Evolutionary conservation across 306 rosid species (phyloP).

Genomic region (Medicago ruthenica): DNA sequence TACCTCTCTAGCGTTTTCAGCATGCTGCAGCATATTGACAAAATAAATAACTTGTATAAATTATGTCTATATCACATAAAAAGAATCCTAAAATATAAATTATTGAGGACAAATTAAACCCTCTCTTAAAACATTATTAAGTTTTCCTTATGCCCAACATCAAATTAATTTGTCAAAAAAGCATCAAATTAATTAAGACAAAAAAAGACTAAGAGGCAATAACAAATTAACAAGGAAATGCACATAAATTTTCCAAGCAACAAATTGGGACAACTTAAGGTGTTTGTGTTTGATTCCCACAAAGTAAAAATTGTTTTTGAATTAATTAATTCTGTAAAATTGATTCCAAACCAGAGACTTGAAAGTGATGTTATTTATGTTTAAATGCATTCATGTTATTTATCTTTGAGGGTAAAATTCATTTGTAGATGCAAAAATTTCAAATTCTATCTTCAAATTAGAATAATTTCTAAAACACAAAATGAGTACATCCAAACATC

Average conservation of each 20-base stretch:
- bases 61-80: not conserved
- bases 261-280: not conserved
- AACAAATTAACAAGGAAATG: not conserved
- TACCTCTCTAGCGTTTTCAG: conserved; percentile 99
- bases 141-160: not conserved
- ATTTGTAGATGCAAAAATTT: too few relatives aligned
- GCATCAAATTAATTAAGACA: not conserved
- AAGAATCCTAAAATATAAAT: not conserved
- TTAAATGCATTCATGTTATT: too few relatives aligned
- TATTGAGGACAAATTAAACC: not conserved
- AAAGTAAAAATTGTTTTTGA: too few relatives aligned
- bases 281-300: too few relatives aligned
- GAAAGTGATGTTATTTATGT: too few relatives aligned
- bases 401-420: not conserved
- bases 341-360: too few relatives aligned
- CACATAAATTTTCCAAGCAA: not conserved
- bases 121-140: not conserved
- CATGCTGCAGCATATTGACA: conserved; percentile 66
- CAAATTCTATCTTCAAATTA: not conserved
- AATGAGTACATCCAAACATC: not conserved
- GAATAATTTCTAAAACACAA: not conserved
- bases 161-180: too few relatives aligned
- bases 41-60: not conserved
- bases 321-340: too few relatives aligned
- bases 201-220: not conserved